Percentiles rank a stretch among this genome's conserved stretches.
Evolutionary conservation across 1,284 basidiomycete genomes (phyloP).

Genomic region (Apiotrichum brassicae): DNA sequence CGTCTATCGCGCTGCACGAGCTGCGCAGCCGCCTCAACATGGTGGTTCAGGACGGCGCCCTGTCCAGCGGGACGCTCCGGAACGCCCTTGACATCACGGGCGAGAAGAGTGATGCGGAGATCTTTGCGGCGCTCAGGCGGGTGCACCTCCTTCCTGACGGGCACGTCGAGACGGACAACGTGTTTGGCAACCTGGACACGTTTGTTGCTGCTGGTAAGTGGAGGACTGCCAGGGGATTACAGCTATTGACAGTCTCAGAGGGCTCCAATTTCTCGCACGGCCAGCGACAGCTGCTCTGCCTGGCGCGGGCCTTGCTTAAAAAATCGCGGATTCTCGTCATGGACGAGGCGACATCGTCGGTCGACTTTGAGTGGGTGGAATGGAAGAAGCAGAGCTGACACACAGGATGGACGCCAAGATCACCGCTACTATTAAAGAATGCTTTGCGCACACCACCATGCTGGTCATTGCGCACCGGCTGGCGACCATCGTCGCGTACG

Average conservation of each 20-base stretch:
- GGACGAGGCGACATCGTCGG: conserved; percentile 56
- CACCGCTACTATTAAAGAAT: conserved; percentile 64
- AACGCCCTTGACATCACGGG: conserved; percentile 56
- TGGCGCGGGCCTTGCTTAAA: conserved; percentile 66
- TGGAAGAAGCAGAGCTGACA: too few relatives aligned
- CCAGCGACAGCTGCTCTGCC: conserved; percentile 67
- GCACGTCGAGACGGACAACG: conserved; percentile 50
- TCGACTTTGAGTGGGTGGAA: conserved; percentile 59
- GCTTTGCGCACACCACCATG: conserved; percentile 59
- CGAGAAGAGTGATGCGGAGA: conserved; percentile 50
- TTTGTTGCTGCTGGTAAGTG: conserved; percentile 34
- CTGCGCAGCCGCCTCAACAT: conserved; percentile 61
- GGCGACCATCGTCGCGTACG: conserved; percentile 52
- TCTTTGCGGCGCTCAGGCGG: conserved; percentile 54
- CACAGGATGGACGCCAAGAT: conserved; percentile 63
- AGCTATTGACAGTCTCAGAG: conserved; percentile 18
- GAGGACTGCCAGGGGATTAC: too few relatives aligned
- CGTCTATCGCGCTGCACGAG: conserved; percentile 54
- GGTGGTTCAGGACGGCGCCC: conserved; percentile 42
- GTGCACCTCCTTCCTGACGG: conserved; percentile 50
- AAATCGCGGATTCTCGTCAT: conserved; percentile 63
- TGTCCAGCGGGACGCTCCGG: conserved; percentile 54
- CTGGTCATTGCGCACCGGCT: conserved; percentile 70
- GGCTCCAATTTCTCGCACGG: conserved; percentile 69
- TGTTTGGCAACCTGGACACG: conserved; percentile 53